Evolutionary conservation across 345 rosid genomes (phyloP).

Genomic region (Tarenaya hassleriana): DNA sequence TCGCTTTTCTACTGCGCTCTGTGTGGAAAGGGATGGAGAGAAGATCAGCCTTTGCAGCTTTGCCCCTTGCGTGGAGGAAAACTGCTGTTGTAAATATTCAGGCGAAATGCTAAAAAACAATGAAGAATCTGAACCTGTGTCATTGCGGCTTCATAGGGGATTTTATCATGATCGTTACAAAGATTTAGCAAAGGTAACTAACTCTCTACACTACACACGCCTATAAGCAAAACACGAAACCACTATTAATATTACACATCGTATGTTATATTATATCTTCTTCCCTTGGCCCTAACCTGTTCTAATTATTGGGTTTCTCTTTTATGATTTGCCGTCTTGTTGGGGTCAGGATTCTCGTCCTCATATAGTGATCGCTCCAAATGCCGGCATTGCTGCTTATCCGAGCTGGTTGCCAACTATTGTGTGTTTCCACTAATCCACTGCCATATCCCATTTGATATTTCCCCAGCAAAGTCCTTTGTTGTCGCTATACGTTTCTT

Average conservation of each 20-base stretch:
- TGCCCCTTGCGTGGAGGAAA: constrained; percentile 46
- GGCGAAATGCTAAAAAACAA: constrained; percentile 16
- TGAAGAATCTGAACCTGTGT: constrained; percentile 24
- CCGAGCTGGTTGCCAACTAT: constrained; percentile 77
- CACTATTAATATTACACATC: neutral
- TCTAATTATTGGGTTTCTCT: constrained; percentile 1
- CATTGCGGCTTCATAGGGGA: constrained; percentile 59
- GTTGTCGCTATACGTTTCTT: no score
- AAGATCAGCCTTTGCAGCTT: constrained; percentile 37
- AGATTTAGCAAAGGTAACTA: constrained; percentile 46
- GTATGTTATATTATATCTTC: neutral
- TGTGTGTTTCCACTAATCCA: constrained; percentile 43
- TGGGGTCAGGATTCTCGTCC: constrained; percentile 53
- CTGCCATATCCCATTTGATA: neutral
- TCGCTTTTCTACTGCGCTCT: constrained; percentile 6
- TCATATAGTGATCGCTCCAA: constrained; percentile 68
- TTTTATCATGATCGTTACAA: constrained; percentile 64
- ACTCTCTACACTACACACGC: constrained; percentile 3
- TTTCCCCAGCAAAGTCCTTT: neutral
- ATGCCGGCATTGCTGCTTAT: constrained; percentile 86
- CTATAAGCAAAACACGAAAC: neutral
- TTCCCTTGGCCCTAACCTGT: neutral
- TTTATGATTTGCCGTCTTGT: constrained; percentile 15
- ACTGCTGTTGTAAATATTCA: constrained; percentile 53
- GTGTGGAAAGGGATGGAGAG: constrained; percentile 55